phyloP scores from a whole-genome alignment of 2,329 filamentous ascomycete species.

The Fusarium humuli region DNA sequence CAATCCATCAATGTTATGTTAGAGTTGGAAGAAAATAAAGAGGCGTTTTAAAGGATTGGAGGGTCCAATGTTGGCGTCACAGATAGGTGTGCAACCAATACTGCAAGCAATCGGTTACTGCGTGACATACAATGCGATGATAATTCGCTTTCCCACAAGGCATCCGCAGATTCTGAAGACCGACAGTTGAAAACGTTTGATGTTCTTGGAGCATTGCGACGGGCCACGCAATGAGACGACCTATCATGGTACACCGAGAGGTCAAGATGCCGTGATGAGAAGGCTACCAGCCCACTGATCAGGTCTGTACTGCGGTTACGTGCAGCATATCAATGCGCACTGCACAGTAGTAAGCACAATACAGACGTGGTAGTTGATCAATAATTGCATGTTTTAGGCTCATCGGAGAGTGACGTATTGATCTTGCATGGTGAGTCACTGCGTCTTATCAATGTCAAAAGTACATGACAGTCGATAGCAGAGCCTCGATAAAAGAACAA shows the following conservation, averaged over 20 bases:
- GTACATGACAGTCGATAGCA: constrained; percentile 5
- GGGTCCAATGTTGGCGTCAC: constrained; percentile 24
- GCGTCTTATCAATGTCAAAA: constrained; percentile 9
- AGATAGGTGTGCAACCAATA: constrained; percentile 14
- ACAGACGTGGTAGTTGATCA: not conserved
- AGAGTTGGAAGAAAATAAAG: constrained; percentile 11
- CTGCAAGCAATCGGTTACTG: constrained; percentile 1
- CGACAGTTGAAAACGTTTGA: not conserved
- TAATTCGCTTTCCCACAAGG: constrained; percentile 13
- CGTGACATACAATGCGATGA: constrained; percentile 25
- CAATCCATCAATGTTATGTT: not conserved
- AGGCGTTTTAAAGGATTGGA: constrained; percentile 36
- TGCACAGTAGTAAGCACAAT: not conserved
- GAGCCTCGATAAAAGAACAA: constrained; percentile 14
- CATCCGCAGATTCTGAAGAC: constrained; percentile 5
- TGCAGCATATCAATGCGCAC: constrained; percentile 7
- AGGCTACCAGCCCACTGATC: constrained; percentile 12
- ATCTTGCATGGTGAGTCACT: constrained; percentile 30
- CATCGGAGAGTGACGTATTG: constrained; percentile 3
- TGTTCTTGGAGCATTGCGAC: constrained; percentile 14
- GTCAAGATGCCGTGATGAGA: not conserved
- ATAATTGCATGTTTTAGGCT: constrained; percentile 2
- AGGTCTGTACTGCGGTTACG: constrained; percentile 33
- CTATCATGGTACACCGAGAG: not conserved
- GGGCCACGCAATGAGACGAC: not conserved